phyloP scores from a whole-genome alignment of 805 yeast species.

The Saturnispora dispora region DNA sequence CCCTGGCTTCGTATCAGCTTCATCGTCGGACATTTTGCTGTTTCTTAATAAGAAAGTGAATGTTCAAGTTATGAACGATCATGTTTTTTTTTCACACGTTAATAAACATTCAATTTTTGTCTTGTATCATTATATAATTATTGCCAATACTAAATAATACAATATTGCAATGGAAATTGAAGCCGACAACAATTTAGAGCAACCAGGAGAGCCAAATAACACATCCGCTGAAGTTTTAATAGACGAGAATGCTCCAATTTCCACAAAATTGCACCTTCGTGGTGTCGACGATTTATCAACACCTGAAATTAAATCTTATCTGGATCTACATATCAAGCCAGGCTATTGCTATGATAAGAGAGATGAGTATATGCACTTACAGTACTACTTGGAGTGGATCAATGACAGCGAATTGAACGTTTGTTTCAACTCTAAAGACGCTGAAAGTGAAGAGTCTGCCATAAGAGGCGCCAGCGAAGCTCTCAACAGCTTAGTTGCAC shows the following conservation, averaged over 20 bases:
- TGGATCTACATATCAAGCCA: slow-evolving; percentile 38
- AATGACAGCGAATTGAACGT: slow-evolving; percentile 52
- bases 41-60: background rate
- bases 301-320: slow-evolving; percentile 45
- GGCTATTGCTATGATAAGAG: slow-evolving; percentile 22
- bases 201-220: background rate
- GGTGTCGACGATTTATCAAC: slow-evolving; percentile 64
- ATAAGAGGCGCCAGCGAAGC: slow-evolving; percentile 5
- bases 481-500: background rate
- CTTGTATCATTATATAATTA: too few species aligned
- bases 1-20: slow-evolving; percentile 1
- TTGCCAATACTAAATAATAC: background rate
- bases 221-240: background rate
- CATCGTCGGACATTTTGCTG: slow-evolving; percentile 2
- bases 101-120: background rate
- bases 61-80: background rate
- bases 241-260: slow-evolving; percentile 25
- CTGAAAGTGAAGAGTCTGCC: background rate
- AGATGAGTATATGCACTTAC: slow-evolving; percentile 22
- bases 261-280: slow-evolving; percentile 39
- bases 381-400: slow-evolving; percentile 52
- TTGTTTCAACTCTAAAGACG: slow-evolving; percentile 31
- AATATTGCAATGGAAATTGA: background rate
- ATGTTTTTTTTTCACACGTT: background rate
- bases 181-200: background rate